Percentiles rank a stretch among this genome's conserved stretches.
Evolutionary conservation across 192 early-diverging fungal genomes (phyloP).

Genomic region (Linderina pennispora): DNA sequence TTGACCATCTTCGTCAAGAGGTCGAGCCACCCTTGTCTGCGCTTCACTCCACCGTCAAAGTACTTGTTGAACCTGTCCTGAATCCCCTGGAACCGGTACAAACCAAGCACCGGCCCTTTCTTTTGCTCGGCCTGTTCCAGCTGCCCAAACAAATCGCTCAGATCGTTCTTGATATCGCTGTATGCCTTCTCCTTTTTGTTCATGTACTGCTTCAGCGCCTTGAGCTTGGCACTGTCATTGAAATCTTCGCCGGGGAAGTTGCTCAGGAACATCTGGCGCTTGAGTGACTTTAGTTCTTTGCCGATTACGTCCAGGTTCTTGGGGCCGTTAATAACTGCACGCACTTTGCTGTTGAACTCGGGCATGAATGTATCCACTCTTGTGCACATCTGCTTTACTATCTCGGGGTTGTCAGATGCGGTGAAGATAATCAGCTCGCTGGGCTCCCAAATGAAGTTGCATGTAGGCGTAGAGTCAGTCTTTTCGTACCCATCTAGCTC

Average conservation of each 20-base stretch:
- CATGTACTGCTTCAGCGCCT: not conserved
- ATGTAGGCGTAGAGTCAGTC: not conserved
- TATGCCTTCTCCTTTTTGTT: not conserved
- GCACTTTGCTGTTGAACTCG: not conserved
- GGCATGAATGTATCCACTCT: not conserved
- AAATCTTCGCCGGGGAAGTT: not conserved
- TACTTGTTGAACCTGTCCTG: not conserved
- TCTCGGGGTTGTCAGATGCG: not conserved
- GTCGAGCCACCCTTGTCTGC: too few species aligned
- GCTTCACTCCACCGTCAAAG: not conserved
- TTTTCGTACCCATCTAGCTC: not conserved
- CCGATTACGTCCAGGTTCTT: not conserved
- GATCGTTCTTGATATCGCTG: not conserved
- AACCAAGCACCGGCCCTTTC: not conserved
- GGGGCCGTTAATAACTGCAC: not conserved
- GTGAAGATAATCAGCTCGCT: not conserved
- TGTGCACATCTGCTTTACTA: not conserved
- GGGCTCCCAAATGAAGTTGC: not conserved
- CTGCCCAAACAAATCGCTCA: not conserved
- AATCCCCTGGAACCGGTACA: not conserved
- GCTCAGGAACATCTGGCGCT: not conserved
- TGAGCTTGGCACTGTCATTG: not conserved
- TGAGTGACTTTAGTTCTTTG: not conserved
- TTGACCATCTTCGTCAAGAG: too few species aligned
- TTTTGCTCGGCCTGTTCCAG: not conserved